Conservation (phyloP, 768 basidiomycete genomes). For the Baorangia bicolor region DNA sequence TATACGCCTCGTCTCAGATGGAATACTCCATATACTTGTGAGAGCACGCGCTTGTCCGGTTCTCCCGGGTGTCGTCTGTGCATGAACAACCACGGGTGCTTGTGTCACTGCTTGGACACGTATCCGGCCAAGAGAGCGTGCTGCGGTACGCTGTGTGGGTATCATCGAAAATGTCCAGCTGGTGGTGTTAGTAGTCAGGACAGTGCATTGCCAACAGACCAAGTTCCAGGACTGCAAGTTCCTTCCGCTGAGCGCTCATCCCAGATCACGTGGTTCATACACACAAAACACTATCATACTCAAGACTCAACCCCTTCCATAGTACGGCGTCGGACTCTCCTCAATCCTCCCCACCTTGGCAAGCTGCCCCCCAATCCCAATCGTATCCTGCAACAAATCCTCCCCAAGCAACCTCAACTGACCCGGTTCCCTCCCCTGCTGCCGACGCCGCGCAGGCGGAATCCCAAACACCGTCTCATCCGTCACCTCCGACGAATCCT, state of each 20-base stretch:
- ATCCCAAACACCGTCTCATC: conserved; percentile 77
- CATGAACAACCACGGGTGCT: conserved; percentile 3
- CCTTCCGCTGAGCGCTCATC: conserved; percentile 27
- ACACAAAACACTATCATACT: neutral
- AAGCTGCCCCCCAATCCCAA: conserved; percentile 55
- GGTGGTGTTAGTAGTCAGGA: neutral
- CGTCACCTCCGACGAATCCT: conserved; percentile 28
- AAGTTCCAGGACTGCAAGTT: too few species aligned
- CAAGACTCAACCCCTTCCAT: conserved; percentile 24
- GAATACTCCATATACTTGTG: neutral
- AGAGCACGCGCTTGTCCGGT: conserved; percentile 6
- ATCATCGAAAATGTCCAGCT: conserved; percentile 23
- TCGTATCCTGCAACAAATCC: conserved; percentile 61
- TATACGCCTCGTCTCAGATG: neutral
- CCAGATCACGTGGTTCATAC: conserved; percentile 18
- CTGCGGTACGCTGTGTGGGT: conserved; percentile 29
- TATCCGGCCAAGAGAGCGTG: conserved; percentile 25
- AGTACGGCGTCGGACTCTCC: conserved; percentile 63
- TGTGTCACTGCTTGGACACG: conserved; percentile 12
- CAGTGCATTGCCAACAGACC: neutral
- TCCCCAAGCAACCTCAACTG: conserved; percentile 60
- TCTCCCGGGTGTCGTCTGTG: conserved; percentile 8
- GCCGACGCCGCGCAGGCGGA: conserved; percentile 48
- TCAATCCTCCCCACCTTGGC: conserved; percentile 49
- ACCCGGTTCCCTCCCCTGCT: conserved; percentile 24